Percentiles rank a stretch among this genome's conserved stretches.
Conservation (phyloP, 768 basidiomycete species). For the Daedaleopsis sinensis region DNA sequence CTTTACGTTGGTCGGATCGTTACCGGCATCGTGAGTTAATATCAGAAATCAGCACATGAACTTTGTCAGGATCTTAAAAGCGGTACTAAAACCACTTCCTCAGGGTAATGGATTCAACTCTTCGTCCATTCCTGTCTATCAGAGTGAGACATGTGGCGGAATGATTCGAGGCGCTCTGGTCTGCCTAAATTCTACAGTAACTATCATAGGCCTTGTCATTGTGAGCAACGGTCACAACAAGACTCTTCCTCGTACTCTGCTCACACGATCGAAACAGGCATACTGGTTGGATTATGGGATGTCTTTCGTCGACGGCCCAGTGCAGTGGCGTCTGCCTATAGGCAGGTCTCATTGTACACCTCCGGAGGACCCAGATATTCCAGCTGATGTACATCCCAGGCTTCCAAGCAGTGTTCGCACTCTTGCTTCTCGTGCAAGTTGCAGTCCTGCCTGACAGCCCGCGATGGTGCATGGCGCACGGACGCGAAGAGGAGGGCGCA, state of each 20-base stretch:
- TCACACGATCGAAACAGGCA: conserved; percentile 24
- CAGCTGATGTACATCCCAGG: conserved; percentile 23
- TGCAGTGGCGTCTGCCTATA: conserved; percentile 29
- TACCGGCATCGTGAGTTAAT: conserved; percentile 38
- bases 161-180: conserved; percentile 39
- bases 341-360: conserved; percentile 3
- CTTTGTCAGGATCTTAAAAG: neutral
- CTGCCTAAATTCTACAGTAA: conserved; percentile 41
- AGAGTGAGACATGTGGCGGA: conserved; percentile 43
- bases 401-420: conserved; percentile 43
- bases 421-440: conserved; percentile 39
- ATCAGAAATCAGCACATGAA: neutral
- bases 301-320: conserved; percentile 36
- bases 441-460: conserved; percentile 42
- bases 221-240: conserved; percentile 22
- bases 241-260: neutral
- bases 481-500: conserved; percentile 36
- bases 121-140: conserved; percentile 44
- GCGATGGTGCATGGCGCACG: conserved; percentile 45
- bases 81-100: neutral
- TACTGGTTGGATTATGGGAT: conserved; percentile 47
- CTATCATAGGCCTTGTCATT: conserved; percentile 43
- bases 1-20: conserved; percentile 42
- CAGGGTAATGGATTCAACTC: conserved; percentile 47
- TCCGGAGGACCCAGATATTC: too few species aligned